Evolutionary conservation across 208 protist species (phyloP), one percentile per base, ranked within the genome.

Genomic region (Dictyostelium gargantuum): DNA sequence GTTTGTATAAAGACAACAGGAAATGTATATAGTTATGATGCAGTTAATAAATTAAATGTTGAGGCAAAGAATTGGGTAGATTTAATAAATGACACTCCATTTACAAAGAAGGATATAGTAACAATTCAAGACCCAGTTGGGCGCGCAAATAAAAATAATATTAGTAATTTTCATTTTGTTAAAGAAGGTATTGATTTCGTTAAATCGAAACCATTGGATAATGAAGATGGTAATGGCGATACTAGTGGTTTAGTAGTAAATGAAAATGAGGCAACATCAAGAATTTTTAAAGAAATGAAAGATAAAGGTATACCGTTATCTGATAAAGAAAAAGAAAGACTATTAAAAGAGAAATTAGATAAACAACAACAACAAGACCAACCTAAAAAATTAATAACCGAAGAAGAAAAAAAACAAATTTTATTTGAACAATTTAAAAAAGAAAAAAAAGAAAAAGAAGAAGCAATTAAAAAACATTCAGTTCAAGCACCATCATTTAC

Each of bases 21-120:
- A n/a, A 95, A 98, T 75, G 97, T 98, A 13, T 98, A 98, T 93
- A 94, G 93, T 3, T 96, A 95, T 54, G 97, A 98, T 8, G 96
- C 97, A 17, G 91, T 98, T 5, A 42, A 98, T 40, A 79, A 97
- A 79, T 80, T 98, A n/a, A 98, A 98, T 91, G 77, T 98, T 50
- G 95, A 98, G 80, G 35, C 77, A n/a, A 97, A 97, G 68, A 75
- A 95, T 58, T 96, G 79, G 89, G 85, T 93, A 38, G 97, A 98
- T 91, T 91, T 97, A 17, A 38, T 97, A 11, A 96, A 93, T 13
- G 96, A 95, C 38, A 93, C 93, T 48, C 95, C 96, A 13, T 98
- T 98, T 84, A 97, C 58, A 29, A 85, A 95, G n/a, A 54, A 35
- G 17, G 97, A 98, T 84, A 95, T 98, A n/a, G 94, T 97, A 40